These are phyloP conservation scores for Rhizophora apiculata DNA, from an alignment of 345 rosid genomes.

Conservation along the genomic window DNA sequence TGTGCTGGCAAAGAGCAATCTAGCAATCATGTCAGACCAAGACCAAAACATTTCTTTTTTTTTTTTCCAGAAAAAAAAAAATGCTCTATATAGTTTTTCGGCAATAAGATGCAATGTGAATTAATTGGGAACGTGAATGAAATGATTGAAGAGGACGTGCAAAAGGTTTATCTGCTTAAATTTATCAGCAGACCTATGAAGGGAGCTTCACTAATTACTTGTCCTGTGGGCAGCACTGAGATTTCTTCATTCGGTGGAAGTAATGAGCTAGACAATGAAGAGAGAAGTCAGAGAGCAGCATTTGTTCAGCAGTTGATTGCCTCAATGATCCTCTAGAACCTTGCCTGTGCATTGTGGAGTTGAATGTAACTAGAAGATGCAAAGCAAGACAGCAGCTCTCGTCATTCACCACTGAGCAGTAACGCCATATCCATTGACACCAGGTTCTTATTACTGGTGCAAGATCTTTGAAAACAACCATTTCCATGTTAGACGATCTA, in stretches of 20 bases:
- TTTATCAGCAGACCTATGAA: neutral
- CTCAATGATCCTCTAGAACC: slow-evolving; percentile 42
- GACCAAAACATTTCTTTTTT: too few species aligned
- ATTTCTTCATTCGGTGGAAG: slow-evolving; percentile 16
- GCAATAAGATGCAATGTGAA: too few species aligned
- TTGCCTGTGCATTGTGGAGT: neutral
- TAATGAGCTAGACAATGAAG: slow-evolving; percentile 32
- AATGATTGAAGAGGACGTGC: neutral
- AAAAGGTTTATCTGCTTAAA: neutral
- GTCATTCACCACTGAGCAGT: neutral
- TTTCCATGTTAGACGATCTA: neutral
- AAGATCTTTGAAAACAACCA: slow-evolving; percentile 3
- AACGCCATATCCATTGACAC: neutral
- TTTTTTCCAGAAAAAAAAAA: too few species aligned
- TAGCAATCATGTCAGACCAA: too few species aligned
- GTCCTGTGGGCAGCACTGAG: slow-evolving; percentile 27
- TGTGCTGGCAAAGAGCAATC: too few species aligned
- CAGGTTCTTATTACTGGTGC: slow-evolving; percentile 17
- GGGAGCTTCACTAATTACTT: slow-evolving; percentile 8
- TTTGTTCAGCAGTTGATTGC: slow-evolving; percentile 43
- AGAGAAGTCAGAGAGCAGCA: slow-evolving; percentile 42
- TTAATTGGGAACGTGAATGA: neutral
- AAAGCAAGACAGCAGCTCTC: neutral
- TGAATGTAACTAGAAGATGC: slow-evolving; percentile 10
- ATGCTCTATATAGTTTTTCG: too few species aligned